A percentile compares a stretch with the other conserved stretches of the same genome.
These are phyloP conservation scores for Chlamydomonas schloesseri DNA, from an alignment of 139 green algal genomes.

Conservation along the genomic window DNA sequence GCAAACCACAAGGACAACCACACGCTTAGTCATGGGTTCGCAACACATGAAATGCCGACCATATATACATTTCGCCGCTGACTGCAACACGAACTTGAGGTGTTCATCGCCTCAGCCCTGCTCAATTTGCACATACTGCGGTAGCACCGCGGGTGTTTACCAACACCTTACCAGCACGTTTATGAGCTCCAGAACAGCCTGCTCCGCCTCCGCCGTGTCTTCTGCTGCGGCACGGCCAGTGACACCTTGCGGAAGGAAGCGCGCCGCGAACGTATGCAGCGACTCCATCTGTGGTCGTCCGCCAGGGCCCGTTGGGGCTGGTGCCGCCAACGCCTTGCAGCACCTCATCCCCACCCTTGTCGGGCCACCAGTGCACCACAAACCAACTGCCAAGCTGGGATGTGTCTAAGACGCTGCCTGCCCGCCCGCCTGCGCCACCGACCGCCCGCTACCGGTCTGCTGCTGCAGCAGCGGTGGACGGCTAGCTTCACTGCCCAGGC, in stretches of 20 bases:
- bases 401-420: no score
- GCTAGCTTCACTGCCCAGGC: no score
- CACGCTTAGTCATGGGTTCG: no score
- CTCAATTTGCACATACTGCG: no score
- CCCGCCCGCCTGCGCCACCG: no score
- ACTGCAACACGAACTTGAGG: no score
- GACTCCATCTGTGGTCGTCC: not conserved
- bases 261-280: not conserved
- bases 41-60: no score
- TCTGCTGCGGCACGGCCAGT: not conserved
- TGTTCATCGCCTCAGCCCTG: no score
- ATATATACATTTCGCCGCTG: no score
- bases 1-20: no score
- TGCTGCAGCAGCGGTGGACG: not conserved
- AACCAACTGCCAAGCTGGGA: not conserved
- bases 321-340: not conserved
- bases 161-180: constrained; percentile 5
- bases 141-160: no score
- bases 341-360: not conserved
- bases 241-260: not conserved
- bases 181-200: not conserved
- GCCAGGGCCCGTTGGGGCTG: not conserved
- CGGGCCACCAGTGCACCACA: constrained; percentile 1
- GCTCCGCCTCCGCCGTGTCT: not conserved
- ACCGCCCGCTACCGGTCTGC: not conserved